A percentile compares a stretch with the other conserved stretches of the same genome.
phyloP scores from a whole-genome alignment of 192 early-diverging fungal species.

The Gamsiella multidivaricata region DNA sequence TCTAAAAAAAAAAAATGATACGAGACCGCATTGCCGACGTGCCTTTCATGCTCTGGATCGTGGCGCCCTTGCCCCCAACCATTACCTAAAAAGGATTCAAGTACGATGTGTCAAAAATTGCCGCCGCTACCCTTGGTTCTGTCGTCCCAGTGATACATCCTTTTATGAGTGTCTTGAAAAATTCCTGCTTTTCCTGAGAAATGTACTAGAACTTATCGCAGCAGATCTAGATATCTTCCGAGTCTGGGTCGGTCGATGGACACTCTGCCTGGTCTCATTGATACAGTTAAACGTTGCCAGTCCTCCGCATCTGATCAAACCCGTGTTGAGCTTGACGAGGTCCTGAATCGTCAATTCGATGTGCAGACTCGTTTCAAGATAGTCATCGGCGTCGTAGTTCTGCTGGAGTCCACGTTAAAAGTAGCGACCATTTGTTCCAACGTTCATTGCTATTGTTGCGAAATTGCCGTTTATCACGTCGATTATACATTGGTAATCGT shows the following conservation, averaged over 20 bases:
- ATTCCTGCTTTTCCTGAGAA: no score
- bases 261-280: not conserved
- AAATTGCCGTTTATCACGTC: not conserved
- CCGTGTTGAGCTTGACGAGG: not conserved
- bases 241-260: not conserved
- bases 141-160: not conserved
- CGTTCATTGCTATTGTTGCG: not conserved
- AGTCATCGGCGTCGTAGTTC: not conserved
- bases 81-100: not conserved
- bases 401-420: not conserved
- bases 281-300: constrained; percentile 2
- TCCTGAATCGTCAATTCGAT: not conserved
- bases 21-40: not conserved
- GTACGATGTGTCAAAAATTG: not conserved
- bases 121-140: not conserved
- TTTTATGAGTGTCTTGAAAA: not conserved
- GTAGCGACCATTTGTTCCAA: not conserved
- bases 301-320: not conserved
- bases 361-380: not conserved
- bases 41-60: not conserved
- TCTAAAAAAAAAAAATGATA: no score
- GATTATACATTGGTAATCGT: no score
- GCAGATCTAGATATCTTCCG: not conserved
- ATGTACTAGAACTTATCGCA: no score
- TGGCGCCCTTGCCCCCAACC: not conserved